Percentiles rank a stretch among this genome's conserved stretches.
Conservation (phyloP, 768 basidiomycete species). For the Russula dissimulans region DNA sequence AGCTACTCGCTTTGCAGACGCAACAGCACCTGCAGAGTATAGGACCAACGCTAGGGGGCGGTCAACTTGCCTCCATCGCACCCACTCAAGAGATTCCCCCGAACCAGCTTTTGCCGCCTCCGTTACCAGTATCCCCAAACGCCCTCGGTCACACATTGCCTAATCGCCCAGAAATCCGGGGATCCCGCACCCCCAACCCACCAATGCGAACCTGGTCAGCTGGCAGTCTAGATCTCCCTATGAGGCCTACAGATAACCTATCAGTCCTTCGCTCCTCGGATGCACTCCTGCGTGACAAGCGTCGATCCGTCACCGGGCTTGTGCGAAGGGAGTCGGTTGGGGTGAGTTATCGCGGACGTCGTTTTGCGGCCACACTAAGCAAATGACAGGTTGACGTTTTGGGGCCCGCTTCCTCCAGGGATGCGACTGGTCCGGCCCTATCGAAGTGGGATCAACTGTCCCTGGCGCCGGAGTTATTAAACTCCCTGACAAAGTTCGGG, state of each 20-base stretch:
- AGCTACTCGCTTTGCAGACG: constrained; percentile 72
- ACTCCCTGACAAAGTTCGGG: constrained; percentile 92
- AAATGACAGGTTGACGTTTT: constrained; percentile 41
- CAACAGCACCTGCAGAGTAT: constrained; percentile 39
- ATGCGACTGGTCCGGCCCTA: constrained; percentile 61
- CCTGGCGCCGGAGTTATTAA: constrained; percentile 76
- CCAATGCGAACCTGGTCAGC: constrained; percentile 82
- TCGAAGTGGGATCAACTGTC: constrained; percentile 95
- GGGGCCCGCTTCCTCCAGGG: constrained; percentile 47
- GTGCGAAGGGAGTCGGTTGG: constrained; percentile 67
- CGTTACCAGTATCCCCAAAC: constrained; percentile 31
- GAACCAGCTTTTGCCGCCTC: constrained; percentile 31
- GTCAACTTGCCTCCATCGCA: constrained; percentile 25
- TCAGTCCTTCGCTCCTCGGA: constrained; percentile 31
- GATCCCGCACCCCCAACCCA: constrained; percentile 54
- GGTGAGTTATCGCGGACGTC: constrained; percentile 36
- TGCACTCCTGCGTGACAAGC: constrained; percentile 51
- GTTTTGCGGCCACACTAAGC: neutral
- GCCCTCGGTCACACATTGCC: constrained; percentile 54
- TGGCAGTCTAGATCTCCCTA: constrained; percentile 65
- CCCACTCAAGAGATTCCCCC: constrained; percentile 38
- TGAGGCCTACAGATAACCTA: constrained; percentile 40
- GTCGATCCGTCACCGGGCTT: constrained; percentile 61
- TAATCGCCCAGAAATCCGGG: constrained; percentile 54
- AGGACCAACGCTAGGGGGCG: constrained; percentile 22